Base-by-base conservation (phyloP, 139 green algal species). In the Coelastrella sp. region DNA sequence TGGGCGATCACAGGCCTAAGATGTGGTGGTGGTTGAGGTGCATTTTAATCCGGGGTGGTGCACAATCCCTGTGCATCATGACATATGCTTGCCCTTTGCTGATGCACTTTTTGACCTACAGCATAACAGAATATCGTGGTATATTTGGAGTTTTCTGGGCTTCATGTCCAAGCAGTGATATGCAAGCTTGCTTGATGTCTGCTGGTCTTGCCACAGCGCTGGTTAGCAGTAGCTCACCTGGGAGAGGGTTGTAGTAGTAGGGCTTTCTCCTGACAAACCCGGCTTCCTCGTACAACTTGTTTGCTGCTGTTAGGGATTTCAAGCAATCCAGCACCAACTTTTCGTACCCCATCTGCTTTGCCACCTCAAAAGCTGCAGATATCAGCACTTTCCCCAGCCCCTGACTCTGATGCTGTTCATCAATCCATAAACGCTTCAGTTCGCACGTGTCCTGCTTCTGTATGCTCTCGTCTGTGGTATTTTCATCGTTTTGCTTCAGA, bases 381-480 rank as follows among this genome's bases (percentile, higher is more conserved):
- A 81, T 56, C 19, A 80, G 68, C 19, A 58, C 49, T 27, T 60
- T 59, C 0, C 68, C 68, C 66, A 80, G 8, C 6, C 66, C 84
- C n/a, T 7, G 4, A 5, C 49, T 19, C 22, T 80, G 49, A n/a
- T 81, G 68, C 10, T 73, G 4, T 58, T 70, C 35, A 20, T 88
- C 20, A 10, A 88, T 66, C 68, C 84, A 88, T n/a, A 88, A 11
- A 7, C 84, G 66, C 49, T 88, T 80, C n/a, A 88, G 8, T 15
- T 74, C 84, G 66, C 84, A 88, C 12, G 49, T 49, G 14, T 76
- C 68, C 4, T 25, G 17, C 19, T n/a, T 22, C 70, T 25, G 70
- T 0, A 78, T 25, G 17, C 15, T n/a, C 70, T 11, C 17, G 70
- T 25, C 17, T 11, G 17, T 11, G 8, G 19, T 35, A 20, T 25